A percentile compares a stretch with the other conserved stretches of the same genome.
phyloP scores from a whole-genome alignment of 768 basidiomycete species.

The Phaeotremella fagi region DNA sequence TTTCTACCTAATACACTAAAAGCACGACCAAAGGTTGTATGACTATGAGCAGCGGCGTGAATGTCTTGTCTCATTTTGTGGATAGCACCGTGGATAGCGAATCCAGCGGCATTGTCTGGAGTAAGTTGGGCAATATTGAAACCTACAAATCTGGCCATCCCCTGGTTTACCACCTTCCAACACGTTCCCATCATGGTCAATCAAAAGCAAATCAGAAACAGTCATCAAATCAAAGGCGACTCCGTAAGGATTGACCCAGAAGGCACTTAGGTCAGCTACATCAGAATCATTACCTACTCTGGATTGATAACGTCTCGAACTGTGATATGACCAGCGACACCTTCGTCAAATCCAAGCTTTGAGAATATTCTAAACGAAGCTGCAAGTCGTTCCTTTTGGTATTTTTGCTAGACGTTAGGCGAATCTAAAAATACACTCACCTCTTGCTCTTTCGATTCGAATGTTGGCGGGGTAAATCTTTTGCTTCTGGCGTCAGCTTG shows the following conservation, averaged over 20 bases:
- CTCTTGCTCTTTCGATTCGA: too few relatives aligned
- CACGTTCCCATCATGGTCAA: constrained; percentile 50
- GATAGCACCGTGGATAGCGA: constrained; percentile 53
- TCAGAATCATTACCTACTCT: constrained; percentile 30
- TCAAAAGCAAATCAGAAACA: constrained; percentile 52
- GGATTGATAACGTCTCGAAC: constrained; percentile 23
- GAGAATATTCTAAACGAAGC: too few relatives aligned
- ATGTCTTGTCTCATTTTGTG: constrained; percentile 55
- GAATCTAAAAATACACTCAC: too few relatives aligned
- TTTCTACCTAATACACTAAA: constrained; percentile 52
- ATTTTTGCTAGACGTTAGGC: too few relatives aligned
- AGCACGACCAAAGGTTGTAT: constrained; percentile 55
- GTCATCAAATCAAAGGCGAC: constrained; percentile 54
- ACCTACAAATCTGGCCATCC: too few relatives aligned
- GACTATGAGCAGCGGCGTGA: constrained; percentile 54
- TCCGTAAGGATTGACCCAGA: constrained; percentile 44
- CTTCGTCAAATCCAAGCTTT: too few relatives aligned
- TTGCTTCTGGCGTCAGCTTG: too few relatives aligned
- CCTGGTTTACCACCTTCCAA: constrained; percentile 47
- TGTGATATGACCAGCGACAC: constrained; percentile 30
- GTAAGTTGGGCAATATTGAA: too few relatives aligned
- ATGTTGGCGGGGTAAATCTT: too few relatives aligned
- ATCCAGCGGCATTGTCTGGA: constrained; percentile 50
- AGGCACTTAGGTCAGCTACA: neutral
- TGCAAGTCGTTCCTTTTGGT: too few relatives aligned